Evolutionary conservation across 2,329 filamentous ascomycete genomes (phyloP), one percentile per base, ranked within the genome.

Genomic region (Pseudogymnoascus sp.): DNA sequence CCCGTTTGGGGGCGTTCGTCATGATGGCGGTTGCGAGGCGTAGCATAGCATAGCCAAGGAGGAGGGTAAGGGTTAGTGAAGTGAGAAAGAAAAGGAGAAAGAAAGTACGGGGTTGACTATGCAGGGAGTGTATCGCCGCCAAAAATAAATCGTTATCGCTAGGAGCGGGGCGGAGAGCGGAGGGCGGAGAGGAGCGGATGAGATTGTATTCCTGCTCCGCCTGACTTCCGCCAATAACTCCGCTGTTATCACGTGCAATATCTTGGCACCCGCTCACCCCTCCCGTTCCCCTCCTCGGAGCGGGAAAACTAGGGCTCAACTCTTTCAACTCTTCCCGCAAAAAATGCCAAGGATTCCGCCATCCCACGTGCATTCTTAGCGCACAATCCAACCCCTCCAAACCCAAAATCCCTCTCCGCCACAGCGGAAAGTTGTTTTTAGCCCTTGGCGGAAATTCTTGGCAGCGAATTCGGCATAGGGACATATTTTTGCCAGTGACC

Each of bases 1-100:
- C 90, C 73, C 81, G 86, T 73, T 88, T 87, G 65, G 79, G 70
- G 70, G 78, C 76, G 63, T 81, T 75, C 71, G 82, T 79, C 85
- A 89, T 90, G 73, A 77, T 79, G 75, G 78, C 76, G 75, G 78
- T 78, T 61, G 81, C 63, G 38, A 73, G 57, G 38, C 72, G 71
- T 63, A 69, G 69, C 73, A 73, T 74, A 65, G 64, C 71, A 73
- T 74, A 23, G 64, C 65, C 47, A 28, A 17, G 64, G 28, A 23
- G 3, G 50, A 47, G 47, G 33, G 36, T 23, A 19, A 23, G 17
- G 5, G 38, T 42, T 42, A 17, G 23, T 36, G 23, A 28, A 17
- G 33, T 60, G 57, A 38, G 57, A 23, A 23, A 23, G 33, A 31
- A 40, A 33, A 38, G 57, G n/a, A 23, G n/a, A 19, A 31, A 40